Evolutionary conservation across 371 early-diverging fungal genomes (phyloP).

Genomic region (Saksenaea oblongispora): DNA sequence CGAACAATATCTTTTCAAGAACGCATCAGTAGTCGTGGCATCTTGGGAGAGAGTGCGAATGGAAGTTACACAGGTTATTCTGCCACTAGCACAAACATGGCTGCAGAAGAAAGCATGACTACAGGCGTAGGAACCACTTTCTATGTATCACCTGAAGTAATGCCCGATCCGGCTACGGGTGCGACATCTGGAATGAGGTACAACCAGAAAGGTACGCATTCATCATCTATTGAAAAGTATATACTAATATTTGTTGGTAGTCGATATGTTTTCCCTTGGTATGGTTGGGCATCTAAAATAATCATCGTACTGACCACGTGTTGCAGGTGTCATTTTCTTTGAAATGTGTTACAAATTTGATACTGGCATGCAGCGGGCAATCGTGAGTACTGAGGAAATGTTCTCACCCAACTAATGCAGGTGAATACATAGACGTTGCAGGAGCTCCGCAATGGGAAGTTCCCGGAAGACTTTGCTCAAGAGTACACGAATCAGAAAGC

Average conservation of each 20-base stretch:
- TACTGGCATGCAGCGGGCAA: conserved; percentile 78
- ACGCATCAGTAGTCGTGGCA: neutral
- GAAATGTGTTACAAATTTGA: conserved; percentile 73
- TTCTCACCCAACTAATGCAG: neutral
- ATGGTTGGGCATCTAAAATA: conserved; percentile 11
- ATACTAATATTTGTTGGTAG: conserved; percentile 14
- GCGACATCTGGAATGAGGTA: conserved; percentile 51
- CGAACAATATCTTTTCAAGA: conserved; percentile 7
- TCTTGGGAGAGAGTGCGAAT: conserved; percentile 12
- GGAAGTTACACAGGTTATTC: conserved; percentile 45
- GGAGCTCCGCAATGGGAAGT: conserved; percentile 65
- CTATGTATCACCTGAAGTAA: conserved; percentile 90
- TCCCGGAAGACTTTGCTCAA: conserved; percentile 77
- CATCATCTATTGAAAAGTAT: neutral
- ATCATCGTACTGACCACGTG: conserved; percentile 1
- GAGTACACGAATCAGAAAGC: conserved; percentile 64
- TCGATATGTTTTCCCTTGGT: conserved; percentile 52
- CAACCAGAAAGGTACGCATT: conserved; percentile 46
- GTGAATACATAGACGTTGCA: conserved; percentile 33
- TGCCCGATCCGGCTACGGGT: conserved; percentile 49
- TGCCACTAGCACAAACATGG: conserved; percentile 45
- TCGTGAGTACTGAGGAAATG: conserved; percentile 17
- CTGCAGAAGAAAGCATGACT: conserved; percentile 63
- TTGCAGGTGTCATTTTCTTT: conserved; percentile 63
- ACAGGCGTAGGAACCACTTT: conserved; percentile 91